A percentile compares a stretch with the other conserved stretches of the same genome.
These are phyloP conservation scores for Arctium minus DNA, from an alignment of 129 eudicot genomes.

Conservation along the genomic window DNA sequence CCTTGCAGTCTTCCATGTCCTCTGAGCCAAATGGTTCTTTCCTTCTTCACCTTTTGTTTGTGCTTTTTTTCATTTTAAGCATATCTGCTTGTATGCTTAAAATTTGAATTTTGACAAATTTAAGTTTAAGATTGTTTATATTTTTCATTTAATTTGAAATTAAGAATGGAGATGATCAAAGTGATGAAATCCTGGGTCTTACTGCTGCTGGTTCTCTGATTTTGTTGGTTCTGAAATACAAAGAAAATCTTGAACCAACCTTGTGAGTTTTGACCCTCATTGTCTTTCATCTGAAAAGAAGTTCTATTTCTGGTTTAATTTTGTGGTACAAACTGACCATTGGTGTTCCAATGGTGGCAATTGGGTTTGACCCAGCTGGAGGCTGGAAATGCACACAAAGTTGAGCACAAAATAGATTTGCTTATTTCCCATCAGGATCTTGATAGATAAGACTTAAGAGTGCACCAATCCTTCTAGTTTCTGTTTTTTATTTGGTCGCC, in stretches of 20 bases:
- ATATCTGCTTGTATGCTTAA: neutral
- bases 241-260: neutral
- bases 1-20: neutral
- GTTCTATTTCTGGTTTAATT: neutral
- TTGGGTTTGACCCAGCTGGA: neutral
- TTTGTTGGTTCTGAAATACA: neutral
- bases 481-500: neutral
- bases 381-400: neutral
- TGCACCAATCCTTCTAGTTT: neutral
- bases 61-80: neutral
- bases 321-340: neutral
- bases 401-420: neutral
- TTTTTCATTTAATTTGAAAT: neutral
- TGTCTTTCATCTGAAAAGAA: neutral
- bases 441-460: neutral
- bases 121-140: neutral
- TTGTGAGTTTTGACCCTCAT: neutral
- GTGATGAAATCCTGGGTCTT: neutral
- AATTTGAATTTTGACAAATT: neutral
- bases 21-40: neutral
- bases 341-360: neutral
- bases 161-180: too few relatives aligned
- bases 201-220: neutral
- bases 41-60: neutral
- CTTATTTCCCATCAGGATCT: neutral